phyloP scores from a whole-genome alignment of 169 alveolate species.

The Plasmodium fragile region DNA sequence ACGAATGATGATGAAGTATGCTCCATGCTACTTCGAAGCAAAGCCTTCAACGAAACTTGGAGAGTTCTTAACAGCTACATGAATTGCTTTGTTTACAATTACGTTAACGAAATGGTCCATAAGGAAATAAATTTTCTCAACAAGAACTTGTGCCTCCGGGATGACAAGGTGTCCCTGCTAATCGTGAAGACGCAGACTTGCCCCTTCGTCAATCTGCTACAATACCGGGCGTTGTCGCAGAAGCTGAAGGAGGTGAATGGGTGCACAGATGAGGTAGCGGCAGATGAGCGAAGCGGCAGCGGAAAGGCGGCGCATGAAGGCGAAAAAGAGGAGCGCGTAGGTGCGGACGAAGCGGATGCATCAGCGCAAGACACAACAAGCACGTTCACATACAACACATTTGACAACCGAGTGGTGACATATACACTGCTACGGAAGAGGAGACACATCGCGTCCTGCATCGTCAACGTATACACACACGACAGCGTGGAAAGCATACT shows the following conservation, averaged over 20 bases:
- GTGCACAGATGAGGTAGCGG: not conserved
- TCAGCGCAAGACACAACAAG: not conserved
- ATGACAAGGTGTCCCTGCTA: slow-evolving; percentile 45
- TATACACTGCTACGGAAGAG: not conserved
- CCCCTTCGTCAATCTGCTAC: slow-evolving; percentile 26
- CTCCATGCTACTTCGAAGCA: slow-evolving; percentile 44
- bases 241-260: slow-evolving; percentile 19
- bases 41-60: slow-evolving; percentile 68
- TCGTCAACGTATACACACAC: slow-evolving; percentile 21
- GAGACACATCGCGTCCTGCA: slow-evolving; percentile 21
- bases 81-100: slow-evolving; percentile 63
- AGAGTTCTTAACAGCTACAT: slow-evolving; percentile 12
- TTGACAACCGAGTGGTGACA: not conserved
- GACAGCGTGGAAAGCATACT: slow-evolving; percentile 61
- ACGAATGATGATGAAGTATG: slow-evolving; percentile 43
- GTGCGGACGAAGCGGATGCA: not conserved
- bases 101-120: slow-evolving; percentile 33
- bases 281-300: not conserved
- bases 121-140: slow-evolving; percentile 41
- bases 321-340: not conserved
- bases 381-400: not conserved
- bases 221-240: slow-evolving; percentile 12
- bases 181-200: slow-evolving; percentile 56
- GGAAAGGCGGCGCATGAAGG: not conserved
- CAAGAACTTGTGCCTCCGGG: slow-evolving; percentile 18